Conservation (phyloP, 2,329 filamentous ascomycete genomes). For the Sporothrix globosa region DNA sequence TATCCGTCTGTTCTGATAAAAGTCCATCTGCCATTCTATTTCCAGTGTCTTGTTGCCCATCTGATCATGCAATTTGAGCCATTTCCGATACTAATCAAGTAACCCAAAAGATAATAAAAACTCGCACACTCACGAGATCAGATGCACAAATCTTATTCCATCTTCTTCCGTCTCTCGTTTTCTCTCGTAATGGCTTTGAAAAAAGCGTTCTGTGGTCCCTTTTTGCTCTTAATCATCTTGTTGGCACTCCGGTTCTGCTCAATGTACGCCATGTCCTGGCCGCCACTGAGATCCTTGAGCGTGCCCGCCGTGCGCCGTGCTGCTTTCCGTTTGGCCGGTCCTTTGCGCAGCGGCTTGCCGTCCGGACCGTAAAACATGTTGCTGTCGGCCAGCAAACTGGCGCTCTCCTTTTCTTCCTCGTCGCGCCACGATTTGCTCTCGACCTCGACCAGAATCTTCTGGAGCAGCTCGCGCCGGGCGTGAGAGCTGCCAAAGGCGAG, state of each 20-base stretch:
- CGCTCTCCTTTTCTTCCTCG: conserved; percentile 45
- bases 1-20: no score
- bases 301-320: conserved; percentile 78
- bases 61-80: no score
- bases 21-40: no score
- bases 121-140: no score
- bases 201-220: conserved; percentile 59
- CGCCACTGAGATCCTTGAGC: conserved; percentile 82
- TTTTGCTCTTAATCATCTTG: conserved; percentile 60
- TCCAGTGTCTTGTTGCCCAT: no score
- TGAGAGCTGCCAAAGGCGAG: conserved; percentile 78
- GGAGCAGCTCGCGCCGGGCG: conserved; percentile 82
- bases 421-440: conserved; percentile 40
- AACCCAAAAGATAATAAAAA: no score
- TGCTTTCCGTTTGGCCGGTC: conserved; percentile 35
- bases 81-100: no score
- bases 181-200: conserved; percentile 52
- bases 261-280: conserved; percentile 96
- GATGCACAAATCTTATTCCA: no score
- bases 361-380: no score
- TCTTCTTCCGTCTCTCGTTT: no score
- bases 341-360: conserved; percentile 18
- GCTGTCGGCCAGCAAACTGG: conserved; percentile 1
- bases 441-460: conserved; percentile 86
- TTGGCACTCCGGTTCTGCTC: conserved; percentile 78